phyloP scores from a whole-genome alignment of 352 stramenopile species.

The Phytophthora palmivora region DNA sequence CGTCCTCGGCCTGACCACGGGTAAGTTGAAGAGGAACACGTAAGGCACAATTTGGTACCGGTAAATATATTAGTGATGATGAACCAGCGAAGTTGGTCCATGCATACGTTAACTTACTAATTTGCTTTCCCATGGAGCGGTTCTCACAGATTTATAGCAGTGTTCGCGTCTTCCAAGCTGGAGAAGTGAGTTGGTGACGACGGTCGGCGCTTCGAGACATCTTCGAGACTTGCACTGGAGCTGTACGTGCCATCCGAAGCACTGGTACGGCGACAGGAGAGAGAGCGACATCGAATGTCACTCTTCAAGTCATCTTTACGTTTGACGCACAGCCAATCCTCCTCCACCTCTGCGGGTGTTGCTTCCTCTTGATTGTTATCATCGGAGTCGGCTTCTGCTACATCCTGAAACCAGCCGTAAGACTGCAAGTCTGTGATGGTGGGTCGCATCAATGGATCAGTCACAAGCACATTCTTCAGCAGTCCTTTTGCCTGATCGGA shows the following conservation, averaged over 20 bases:
- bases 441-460: constrained; percentile 63
- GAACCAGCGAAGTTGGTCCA: constrained; percentile 14
- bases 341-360: constrained; percentile 10
- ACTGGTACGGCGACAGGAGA: constrained; percentile 53
- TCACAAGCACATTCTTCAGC: constrained; percentile 72
- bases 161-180: constrained; percentile 23
- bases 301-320: constrained; percentile 14
- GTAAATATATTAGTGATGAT: constrained; percentile 35
- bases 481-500: constrained; percentile 70
- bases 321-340: constrained; percentile 32
- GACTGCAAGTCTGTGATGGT: constrained; percentile 66
- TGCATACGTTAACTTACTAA: constrained; percentile 24
- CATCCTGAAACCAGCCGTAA: constrained; percentile 64
- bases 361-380: constrained; percentile 22
- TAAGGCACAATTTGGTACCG: constrained; percentile 7
- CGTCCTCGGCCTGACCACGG: constrained; percentile 24
- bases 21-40: constrained; percentile 1
- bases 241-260: constrained; percentile 61
- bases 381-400: constrained; percentile 4
- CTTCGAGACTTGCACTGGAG: constrained; percentile 70
- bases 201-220: constrained; percentile 31
- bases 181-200: constrained; percentile 27
- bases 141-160: constrained; percentile 2
- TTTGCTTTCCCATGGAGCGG: constrained; percentile 13
- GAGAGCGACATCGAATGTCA: constrained; percentile 40